These are phyloP conservation scores for Nemophila menziesii DNA, from an alignment of 257 asterid genomes.

Conservation along the genomic window DNA sequence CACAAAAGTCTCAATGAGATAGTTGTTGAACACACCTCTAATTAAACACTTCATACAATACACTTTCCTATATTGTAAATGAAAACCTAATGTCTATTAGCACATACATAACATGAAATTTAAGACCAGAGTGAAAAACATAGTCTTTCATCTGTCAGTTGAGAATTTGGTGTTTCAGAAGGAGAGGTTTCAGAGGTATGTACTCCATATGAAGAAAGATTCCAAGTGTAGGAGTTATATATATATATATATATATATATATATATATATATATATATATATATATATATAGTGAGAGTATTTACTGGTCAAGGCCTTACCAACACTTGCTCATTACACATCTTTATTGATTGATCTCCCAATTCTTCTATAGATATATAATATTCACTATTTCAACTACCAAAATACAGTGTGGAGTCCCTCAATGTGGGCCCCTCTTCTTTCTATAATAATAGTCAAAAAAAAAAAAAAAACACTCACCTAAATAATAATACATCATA, in stretches of 20 bases:
- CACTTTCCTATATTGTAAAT: no score
- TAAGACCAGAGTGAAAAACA: neutral
- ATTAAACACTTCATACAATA: no score
- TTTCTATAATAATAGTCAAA: neutral
- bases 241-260: no score
- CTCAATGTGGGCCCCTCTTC: neutral
- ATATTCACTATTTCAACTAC: neutral
- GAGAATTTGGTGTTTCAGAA: neutral
- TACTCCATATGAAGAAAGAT: neutral
- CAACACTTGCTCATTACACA: neutral
- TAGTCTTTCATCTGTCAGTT: neutral
- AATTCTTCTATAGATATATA: no score
- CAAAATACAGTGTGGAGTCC: neutral
- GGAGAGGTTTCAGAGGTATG: neutral
- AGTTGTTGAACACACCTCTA: neutral
- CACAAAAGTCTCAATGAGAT: neutral
- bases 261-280: no score
- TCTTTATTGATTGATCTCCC: neutral
- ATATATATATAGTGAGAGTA: no score
- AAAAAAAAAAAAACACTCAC: no score
- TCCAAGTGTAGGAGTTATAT: no score
- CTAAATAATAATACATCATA: neutral
- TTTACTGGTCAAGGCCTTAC: neutral
- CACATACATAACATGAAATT: no score
- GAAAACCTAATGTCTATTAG: no score